A percentile compares a stretch with the other conserved stretches of the same genome.
phyloP scores from a whole-genome alignment of 495 filamentous ascomycete species.

The Astrothelium macrocarpum region DNA sequence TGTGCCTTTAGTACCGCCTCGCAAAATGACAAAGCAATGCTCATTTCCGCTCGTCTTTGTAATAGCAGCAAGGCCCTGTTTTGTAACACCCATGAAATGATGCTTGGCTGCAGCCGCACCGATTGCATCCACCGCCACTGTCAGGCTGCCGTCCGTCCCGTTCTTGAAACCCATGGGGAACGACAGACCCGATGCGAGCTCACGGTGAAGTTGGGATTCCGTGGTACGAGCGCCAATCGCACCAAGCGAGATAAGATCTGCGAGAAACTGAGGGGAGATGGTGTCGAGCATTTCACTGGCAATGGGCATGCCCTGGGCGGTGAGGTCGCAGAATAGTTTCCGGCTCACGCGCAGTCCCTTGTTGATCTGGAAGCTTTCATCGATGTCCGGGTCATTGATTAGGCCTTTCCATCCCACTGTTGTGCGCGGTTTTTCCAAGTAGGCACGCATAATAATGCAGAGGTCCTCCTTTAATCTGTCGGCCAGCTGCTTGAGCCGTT shows the following conservation, averaged over 20 bases:
- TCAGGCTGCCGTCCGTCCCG: conserved; percentile 88
- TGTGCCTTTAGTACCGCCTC: conserved; percentile 85
- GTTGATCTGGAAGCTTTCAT: conserved; percentile 97
- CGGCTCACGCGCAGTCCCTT: conserved; percentile 86
- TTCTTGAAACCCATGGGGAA: conserved; percentile 99
- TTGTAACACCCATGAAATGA: conserved; percentile 99
- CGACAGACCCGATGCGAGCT: conserved; percentile 90
- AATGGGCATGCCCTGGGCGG: conserved; percentile 77
- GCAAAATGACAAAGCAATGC: conserved; percentile 92
- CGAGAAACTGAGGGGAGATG: conserved; percentile 92
- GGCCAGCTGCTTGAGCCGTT: conserved; percentile 61
- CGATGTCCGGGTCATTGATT: conserved; percentile 98
- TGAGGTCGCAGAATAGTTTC: conserved; percentile 85
- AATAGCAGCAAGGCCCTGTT: conserved; percentile 92
- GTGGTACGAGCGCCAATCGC: conserved; percentile 97
- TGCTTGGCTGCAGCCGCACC: conserved; percentile 84
- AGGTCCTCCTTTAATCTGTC: conserved; percentile 72
- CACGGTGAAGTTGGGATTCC: conserved; percentile 89
- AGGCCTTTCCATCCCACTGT: conserved; percentile 98
- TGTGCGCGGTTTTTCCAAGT: conserved; percentile 98
- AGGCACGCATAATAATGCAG: conserved; percentile 92
- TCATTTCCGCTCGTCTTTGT: conserved; percentile 88
- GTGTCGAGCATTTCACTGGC: conserved; percentile 97
- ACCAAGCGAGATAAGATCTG: conserved; percentile 88
- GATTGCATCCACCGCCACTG: conserved; percentile 93